phyloP scores from a whole-genome alignment of 1,139 yeast genomes.

The Tardiomyces depauwii region DNA sequence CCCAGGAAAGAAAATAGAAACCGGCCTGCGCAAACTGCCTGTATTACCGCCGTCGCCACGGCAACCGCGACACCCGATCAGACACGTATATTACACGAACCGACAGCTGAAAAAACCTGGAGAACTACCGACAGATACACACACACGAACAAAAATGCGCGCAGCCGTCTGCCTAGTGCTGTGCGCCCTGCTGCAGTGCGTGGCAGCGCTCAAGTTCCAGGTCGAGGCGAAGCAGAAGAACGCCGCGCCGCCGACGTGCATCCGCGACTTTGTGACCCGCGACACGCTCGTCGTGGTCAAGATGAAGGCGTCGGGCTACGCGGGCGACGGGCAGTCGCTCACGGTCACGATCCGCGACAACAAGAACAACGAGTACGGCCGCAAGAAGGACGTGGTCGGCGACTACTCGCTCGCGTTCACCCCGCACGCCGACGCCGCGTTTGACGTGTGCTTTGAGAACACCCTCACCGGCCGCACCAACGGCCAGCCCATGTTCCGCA shows the following conservation, averaged over 20 bases:
- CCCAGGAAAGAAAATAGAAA: no score
- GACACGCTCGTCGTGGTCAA: slow-evolving; percentile 81
- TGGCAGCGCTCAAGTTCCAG: slow-evolving; percentile 23
- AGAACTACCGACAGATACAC: not conserved
- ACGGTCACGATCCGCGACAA: slow-evolving; percentile 35
- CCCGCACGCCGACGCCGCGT: slow-evolving; percentile 69
- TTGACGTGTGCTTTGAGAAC: slow-evolving; percentile 87
- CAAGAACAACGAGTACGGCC: slow-evolving; percentile 29
- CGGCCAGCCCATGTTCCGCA: slow-evolving; percentile 24
- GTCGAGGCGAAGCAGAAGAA: slow-evolving; percentile 21
- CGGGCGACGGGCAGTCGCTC: slow-evolving; percentile 79
- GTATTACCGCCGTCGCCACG: no score
- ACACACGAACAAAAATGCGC: not conserved
- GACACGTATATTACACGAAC: no score
- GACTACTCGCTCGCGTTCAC: slow-evolving; percentile 67
- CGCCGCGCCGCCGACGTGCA: slow-evolving; percentile 44
- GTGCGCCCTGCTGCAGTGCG: slow-evolving; percentile 5
- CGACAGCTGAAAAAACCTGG: no score
- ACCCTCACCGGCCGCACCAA: slow-evolving; percentile 26
- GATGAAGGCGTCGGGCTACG: slow-evolving; percentile 56
- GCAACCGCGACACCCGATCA: no score
- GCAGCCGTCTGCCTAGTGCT: not conserved
- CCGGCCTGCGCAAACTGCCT: no score
- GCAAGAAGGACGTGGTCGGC: slow-evolving; percentile 40
- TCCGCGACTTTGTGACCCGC: slow-evolving; percentile 79